Evolutionary conservation across 2,329 filamentous ascomycete species (phyloP), one percentile per base, ranked within the genome.

Genomic region (Colletotrichum sp.): DNA sequence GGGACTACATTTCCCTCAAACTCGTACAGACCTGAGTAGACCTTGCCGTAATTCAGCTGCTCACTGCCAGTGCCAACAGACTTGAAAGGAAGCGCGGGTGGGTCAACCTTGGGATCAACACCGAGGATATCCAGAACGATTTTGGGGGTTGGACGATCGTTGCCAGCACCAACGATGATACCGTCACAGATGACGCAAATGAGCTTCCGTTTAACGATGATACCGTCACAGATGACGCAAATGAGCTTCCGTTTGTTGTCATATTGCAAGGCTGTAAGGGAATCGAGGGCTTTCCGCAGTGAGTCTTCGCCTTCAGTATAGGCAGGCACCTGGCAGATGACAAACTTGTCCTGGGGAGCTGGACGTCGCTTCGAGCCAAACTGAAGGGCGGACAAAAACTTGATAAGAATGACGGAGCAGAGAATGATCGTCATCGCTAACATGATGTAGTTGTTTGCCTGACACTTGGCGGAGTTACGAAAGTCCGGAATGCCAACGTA

Each of bases 201-300:
- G 30, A 99, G 91, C 87, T 99, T 99, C 78, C 97, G 91, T 88
- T 99, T 99, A 60, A 98, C 95, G 83, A 98, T 97, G 89, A 98
- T 95, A 86, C 97, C 97, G 81, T 99, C 97, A 82, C 97, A 99
- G 79, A 99, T 95, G 76, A 99, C 95, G 80, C 94, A 97, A 78
- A 99, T 96, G 30, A 99, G 91, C 87, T 99, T 99, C 78, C 97
- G 91, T 88, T 99, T 99, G 86, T 99, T 98, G 86, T 99, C 97
- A 80, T 99, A 99, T 79, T 98, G 94, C 18, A 99, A 90, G 15
- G 96, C 95, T 18, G 97, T 98, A 75, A 98, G 90, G 2, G 97
- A 98, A 83, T 99, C 97, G 4, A 99, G 89, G 68, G 96, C 96
- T 82, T 98, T 97, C 71, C 97, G 91, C 10, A 99, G 88, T 6